Evolutionary conservation across 305 asterid species (phyloP).

Genomic region (Fraxinus sp.): DNA sequence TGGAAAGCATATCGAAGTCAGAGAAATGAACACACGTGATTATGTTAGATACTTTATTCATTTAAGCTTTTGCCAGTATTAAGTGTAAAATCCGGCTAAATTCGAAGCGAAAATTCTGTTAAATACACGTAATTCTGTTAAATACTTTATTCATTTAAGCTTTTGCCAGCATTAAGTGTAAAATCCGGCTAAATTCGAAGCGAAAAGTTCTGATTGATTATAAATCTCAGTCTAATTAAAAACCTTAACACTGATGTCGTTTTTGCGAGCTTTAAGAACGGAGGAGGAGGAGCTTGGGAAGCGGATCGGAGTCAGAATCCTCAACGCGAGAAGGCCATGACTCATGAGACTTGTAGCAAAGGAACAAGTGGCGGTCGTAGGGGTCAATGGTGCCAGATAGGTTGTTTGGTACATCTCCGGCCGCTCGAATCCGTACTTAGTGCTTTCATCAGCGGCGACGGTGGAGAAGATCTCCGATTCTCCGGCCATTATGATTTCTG

Average conservation of each 20-base stretch:
- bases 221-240: not conserved
- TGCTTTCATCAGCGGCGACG: conserved; percentile 30
- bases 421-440: conserved; percentile 70
- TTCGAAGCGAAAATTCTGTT: too few relatives aligned
- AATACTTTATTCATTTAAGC: not conserved
- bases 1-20: too few relatives aligned
- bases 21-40: too few relatives aligned
- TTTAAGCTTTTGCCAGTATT: too few relatives aligned
- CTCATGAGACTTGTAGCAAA: conserved; percentile 77
- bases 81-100: too few relatives aligned
- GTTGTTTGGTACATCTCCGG: conserved; percentile 61
- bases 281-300: conserved; percentile 66
- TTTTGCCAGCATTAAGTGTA: not conserved
- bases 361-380: conserved; percentile 81
- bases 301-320: conserved; percentile 70
- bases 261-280: conserved; percentile 62
- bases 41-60: too few relatives aligned
- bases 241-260: conserved; percentile 60
- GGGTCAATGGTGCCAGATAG: conserved; percentile 66
- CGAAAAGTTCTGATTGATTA: not conserved
- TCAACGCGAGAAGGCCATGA: conserved; percentile 81
- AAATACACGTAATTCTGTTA: not conserved
- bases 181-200: not conserved
- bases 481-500: conserved; percentile 39
- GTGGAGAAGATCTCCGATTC: conserved; percentile 46